Base-by-base conservation (phyloP, 1,284 basidiomycete genomes). In the Amylostereum areolatum region DNA sequence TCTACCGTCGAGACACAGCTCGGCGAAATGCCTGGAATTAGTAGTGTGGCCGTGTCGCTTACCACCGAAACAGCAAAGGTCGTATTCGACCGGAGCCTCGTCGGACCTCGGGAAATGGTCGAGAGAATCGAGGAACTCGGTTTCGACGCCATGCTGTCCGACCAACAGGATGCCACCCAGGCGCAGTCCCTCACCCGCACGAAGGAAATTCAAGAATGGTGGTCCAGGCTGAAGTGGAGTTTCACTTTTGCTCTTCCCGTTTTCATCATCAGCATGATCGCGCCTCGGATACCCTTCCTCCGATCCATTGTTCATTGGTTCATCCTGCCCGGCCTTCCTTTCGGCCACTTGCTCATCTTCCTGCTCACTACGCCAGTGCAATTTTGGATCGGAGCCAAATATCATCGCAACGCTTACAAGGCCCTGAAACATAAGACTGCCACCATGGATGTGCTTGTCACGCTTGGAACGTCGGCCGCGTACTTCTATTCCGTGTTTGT, bases 381-480 rank as follows among this genome's bases (percentile, higher is more conserved):
- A 63, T 92, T 95, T 60, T 97, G 90, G 79, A 74, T 98, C 43
- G 97, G 94, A 2, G 70, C 70, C 48, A 84, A 84, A 55, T 98
- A 99, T 71, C 97, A 97, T 66, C 75, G 75, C 44, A 89, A 86
- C 50, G 92, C 95, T 3, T 97, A 79, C 75, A 97, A 96, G 67
- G 85, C 93, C 1, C 67, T 98, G 52, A 88, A 84, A 64, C 97
- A 99, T 68, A 78, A 84, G 41, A 80, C 81, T 3, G 92, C 95
- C 2, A 99, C 96, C 0, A 94, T 94, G 92, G 97, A 99, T 65
- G 95, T 98, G 31, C 86, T 99, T 44, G 85, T 99, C 60, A 90
- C 95, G 62, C 79, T 99, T 35, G 97, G 97, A 49, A 99, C 97
- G 2, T 89, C 92, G 1, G 85, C 95, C 0, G 91, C 97, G 5